phyloP scores from a whole-genome alignment of 2,329 filamentous ascomycete species.

The Exophiala oligosperma region DNA sequence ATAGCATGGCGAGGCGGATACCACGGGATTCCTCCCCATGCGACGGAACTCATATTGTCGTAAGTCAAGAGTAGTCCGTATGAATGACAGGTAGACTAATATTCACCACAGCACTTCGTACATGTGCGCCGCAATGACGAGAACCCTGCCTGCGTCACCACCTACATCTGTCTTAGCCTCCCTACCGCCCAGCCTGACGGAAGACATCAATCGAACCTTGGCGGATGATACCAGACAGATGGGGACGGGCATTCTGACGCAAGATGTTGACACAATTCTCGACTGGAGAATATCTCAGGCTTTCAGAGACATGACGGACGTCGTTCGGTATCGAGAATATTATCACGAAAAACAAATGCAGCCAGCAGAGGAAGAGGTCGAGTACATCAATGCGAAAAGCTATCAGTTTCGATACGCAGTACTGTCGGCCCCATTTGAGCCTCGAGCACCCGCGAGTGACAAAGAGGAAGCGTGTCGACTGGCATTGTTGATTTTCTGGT shows the following conservation, averaged over 20 bases:
- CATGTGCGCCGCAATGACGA: conserved; percentile 17
- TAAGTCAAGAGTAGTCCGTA: background rate
- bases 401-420: conserved; percentile 19
- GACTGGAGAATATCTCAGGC: conserved; percentile 18
- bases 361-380: conserved; percentile 9
- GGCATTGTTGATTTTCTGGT: conserved; percentile 18
- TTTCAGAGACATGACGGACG: conserved; percentile 15
- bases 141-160: conserved; percentile 12
- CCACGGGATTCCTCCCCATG: conserved; percentile 15
- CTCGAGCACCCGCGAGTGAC: conserved; percentile 13
- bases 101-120: conserved; percentile 9
- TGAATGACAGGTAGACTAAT: background rate
- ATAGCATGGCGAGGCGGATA: conserved; percentile 18
- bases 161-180: conserved; percentile 11
- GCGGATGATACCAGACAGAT: conserved; percentile 13
- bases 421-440: conserved; percentile 14
- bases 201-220: conserved; percentile 12
- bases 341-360: conserved; percentile 16
- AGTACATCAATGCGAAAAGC: conserved; percentile 18
- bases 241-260: conserved; percentile 10
- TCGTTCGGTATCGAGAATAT: conserved; percentile 18
- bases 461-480: conserved; percentile 17
- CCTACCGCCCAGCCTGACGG: conserved; percentile 7
- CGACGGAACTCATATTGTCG: conserved; percentile 16
- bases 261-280: conserved; percentile 11